phyloP scores from a whole-genome alignment of 2,329 filamentous ascomycete species.

The Proliferodiscus dingleyae region DNA sequence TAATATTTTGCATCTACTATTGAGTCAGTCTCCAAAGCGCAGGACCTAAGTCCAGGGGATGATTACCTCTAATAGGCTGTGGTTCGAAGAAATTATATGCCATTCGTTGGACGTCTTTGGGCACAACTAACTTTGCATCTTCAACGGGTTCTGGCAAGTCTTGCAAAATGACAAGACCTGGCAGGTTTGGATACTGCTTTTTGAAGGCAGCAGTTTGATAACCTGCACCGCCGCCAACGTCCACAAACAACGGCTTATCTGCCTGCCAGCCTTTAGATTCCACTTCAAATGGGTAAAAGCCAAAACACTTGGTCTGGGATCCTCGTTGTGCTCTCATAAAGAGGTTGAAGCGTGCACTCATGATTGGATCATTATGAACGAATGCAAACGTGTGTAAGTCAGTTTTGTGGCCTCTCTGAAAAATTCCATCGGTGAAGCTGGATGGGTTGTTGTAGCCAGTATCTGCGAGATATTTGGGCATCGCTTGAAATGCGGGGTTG shows the following conservation, averaged over 20 bases:
- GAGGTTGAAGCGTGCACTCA: background rate
- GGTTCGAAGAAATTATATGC: constrained; percentile 2
- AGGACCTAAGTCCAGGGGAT: background rate
- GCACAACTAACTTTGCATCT: background rate
- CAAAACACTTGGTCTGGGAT: background rate
- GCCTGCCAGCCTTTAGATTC: too few relatives aligned
- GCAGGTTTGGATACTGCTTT: background rate
- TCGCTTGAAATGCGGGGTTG: background rate
- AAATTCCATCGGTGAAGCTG: background rate
- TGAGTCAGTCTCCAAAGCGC: too few relatives aligned
- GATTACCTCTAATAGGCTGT: constrained; percentile 2
- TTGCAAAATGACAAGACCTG: background rate
- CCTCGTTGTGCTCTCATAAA: background rate
- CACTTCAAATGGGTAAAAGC: background rate
- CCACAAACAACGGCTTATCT: constrained; percentile 4
- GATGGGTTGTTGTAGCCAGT: background rate
- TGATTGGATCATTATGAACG: background rate
- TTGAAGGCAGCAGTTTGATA: constrained; percentile 35
- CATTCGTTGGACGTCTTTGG: background rate
- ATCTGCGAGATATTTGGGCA: background rate
- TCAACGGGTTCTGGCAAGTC: background rate
- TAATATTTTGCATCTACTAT: constrained; percentile 2
- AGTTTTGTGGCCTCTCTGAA: background rate
- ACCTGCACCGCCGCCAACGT: constrained; percentile 7
- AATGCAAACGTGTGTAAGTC: background rate